Evolutionary conservation across 2,329 filamentous ascomycete genomes (phyloP), one percentile per base, ranked within the genome.

Genomic region (Fusarium denticulatum): DNA sequence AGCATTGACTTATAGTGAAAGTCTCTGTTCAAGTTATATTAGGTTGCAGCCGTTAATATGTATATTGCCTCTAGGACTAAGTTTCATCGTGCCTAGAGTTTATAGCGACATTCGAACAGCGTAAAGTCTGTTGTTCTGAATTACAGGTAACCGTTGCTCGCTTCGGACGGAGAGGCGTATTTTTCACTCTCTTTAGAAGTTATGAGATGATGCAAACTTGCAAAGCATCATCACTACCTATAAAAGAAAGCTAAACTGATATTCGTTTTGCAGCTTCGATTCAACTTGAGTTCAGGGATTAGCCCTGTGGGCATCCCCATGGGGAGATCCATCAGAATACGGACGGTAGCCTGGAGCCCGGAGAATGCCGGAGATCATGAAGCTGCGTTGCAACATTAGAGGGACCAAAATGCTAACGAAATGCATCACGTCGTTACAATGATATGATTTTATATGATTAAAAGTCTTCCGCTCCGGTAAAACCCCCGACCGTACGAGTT

Each of bases 291-390:
- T 57, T 24, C 47, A 50, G 49, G 62, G 65, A 58, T 59, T 39
- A 47, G 47, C 70, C 71, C 53, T 59, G 61, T 58, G 56, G 26
- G 12, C 26, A 36, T 45, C 47, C 57, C 53, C 65, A 56, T 60
- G 49, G 61, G 45, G 71, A 70, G 45, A 57, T 28, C 52, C 39
- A 40, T 60, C 39, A 15, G 60, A 61, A 58, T 30, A 37, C 15
- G 34, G 49, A 37, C 15, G 34, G 49, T 64, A 24, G 30, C 28
- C 30, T 50, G 24, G 28, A 62, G 30, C 40, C 28, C 67, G 67
- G 67, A 71, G 42, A 73, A 71, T 63, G 26, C 53, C 71, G 67
- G 58, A 43, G 32, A 39, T 40, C 37, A n/a, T 28, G 10, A 32
- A 56, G 28, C 22, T 24, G 52, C 5, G 22, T 53, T 47, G 30